Base-by-base conservation (phyloP, 345 rosid genomes). In the Eucalyptus pauciflora region DNA sequence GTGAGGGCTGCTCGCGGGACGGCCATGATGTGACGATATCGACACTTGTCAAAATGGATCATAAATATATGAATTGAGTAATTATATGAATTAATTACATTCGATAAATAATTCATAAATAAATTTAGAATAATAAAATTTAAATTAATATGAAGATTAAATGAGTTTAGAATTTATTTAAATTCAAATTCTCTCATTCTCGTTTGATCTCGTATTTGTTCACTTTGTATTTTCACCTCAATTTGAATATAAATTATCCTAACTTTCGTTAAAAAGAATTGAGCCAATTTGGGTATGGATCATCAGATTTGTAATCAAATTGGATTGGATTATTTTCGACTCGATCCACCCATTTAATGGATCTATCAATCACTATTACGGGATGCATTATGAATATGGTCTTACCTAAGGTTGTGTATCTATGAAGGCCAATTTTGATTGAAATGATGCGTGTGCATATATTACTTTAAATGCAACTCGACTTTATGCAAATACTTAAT, bases 221-320 rank as follows among this genome's bases (percentile, higher is more conserved):
- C 9, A 7, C 24, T 52, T 17, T 1, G 2, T 18, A 18, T 52
- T 52, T 52, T 52, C 24, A 2, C 24, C 4, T 52, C 10, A 52
- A 18, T 52, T 52, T 52, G 24, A 18, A 52, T 52, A 52, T 52
- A 1, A 18, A 1, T 52, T 7, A 52, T 52, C 10, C 24, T 18
- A 0, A 52, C 7, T 52, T 24, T 6, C 2, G 29, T 56, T 52
- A 13, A 12, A 3, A 18, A 1, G 2, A 52, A 52, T 0, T 2
- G 0, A 3, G 15, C 4, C 1, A 4, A 29, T 1, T 64, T 2
- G 4, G 1, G 1, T 6, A 62, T 13, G 7, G 4, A 0, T 62
- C 8, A 62, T 13, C 4, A 1, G 2, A 62, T 62, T 27, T 1
- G 4, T 62, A 62, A 56, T 24, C 13, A 56, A 62, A 27, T 62